Evolutionary conservation across 2,329 filamentous ascomycete species (phyloP), one percentile per base, ranked within the genome.

Genomic region (Fusarium domesticum): DNA sequence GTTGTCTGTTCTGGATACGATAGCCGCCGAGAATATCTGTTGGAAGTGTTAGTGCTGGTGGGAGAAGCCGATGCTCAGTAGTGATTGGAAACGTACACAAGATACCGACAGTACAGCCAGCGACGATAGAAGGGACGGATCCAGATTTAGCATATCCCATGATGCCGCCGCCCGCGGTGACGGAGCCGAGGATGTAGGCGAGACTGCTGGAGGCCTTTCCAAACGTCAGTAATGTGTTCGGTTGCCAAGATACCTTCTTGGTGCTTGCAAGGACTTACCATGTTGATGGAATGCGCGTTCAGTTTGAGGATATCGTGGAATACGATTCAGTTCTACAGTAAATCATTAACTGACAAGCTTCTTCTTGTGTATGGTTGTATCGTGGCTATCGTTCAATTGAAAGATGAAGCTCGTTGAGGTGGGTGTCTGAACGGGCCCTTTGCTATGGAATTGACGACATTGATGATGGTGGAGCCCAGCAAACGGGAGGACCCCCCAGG

Each of bases 111-210:
- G 85, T 84, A 56, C 89, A 75, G 40, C 93, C 93, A 12, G 93
- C 93, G 11, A 81, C 83, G 57, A 97, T 77, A 11, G 90, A 96
- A 30, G 92, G 92, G 38, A 96, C 67, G 18, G 91, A 97, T 47
- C 89, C 81, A 1, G 91, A 93, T 65, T 85, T 84, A 35, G 85
- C 75, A 70, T 89, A 98, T 63, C 93, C 93, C 63, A 87, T 86
- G 48, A 88, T 85, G 53, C 93, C 93, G 59, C 93, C 93, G 45
- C 85, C 78, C 39, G 91, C 89, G 46, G 91, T 96, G 47, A 97
- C 76, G 53, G 82, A 76, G 49, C 87, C 88, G 61, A 97, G 83
- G 61, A 87, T 66, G 67, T 85, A 88, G 53, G 92, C 89, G 35
- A 68, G 61, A 36, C 53, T 50, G 37, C 31, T 54, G 51, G 35